These are phyloP conservation scores for Kazachstania bromeliacearum DNA, from an alignment of 805 yeast species.

Conservation along the genomic window DNA sequence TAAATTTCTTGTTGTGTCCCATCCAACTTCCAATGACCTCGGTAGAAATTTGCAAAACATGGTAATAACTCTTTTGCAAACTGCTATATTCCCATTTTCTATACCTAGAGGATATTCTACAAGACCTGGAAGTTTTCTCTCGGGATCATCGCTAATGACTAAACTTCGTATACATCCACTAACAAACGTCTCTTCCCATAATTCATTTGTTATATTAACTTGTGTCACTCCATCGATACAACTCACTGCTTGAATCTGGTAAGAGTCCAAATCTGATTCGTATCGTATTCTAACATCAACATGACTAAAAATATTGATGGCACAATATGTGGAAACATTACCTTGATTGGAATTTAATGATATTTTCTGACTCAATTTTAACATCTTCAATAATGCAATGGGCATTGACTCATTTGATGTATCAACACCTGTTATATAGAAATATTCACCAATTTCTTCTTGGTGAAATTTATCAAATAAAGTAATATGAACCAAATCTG, in stretches of 20 bases:
- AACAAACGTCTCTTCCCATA: slow-evolving; percentile 58
- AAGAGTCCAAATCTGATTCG: slow-evolving; percentile 24
- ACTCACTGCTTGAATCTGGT: slow-evolving; percentile 23
- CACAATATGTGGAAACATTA: slow-evolving; percentile 42
- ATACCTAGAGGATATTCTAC: slow-evolving; percentile 39
- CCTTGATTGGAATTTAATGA: slow-evolving; percentile 11
- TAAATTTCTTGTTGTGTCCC: slow-evolving; percentile 24
- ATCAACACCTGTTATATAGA: slow-evolving; percentile 40
- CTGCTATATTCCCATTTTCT: slow-evolving; percentile 19
- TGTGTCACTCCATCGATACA: slow-evolving; percentile 28
- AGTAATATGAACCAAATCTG: slow-evolving; percentile 51
- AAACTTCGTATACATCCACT: slow-evolving; percentile 48
- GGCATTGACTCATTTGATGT: slow-evolving; percentile 38
- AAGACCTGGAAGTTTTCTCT: slow-evolving; percentile 50
- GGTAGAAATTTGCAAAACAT: slow-evolving; percentile 38
- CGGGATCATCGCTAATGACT: slow-evolving; percentile 42
- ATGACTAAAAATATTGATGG: slow-evolving; percentile 63
- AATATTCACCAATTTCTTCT: slow-evolving; percentile 44
- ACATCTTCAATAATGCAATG: slow-evolving; percentile 37
- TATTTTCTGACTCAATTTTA: slow-evolving; percentile 18
- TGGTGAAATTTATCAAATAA: slow-evolving; percentile 32
- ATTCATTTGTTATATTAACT: slow-evolving; percentile 22
- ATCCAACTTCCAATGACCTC: slow-evolving; percentile 40
- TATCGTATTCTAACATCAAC: slow-evolving; percentile 66
- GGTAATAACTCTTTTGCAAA: slow-evolving; percentile 28